Conservation (phyloP, 2,329 filamentous ascomycete genomes). For the Hansfordia pulvinata region DNA sequence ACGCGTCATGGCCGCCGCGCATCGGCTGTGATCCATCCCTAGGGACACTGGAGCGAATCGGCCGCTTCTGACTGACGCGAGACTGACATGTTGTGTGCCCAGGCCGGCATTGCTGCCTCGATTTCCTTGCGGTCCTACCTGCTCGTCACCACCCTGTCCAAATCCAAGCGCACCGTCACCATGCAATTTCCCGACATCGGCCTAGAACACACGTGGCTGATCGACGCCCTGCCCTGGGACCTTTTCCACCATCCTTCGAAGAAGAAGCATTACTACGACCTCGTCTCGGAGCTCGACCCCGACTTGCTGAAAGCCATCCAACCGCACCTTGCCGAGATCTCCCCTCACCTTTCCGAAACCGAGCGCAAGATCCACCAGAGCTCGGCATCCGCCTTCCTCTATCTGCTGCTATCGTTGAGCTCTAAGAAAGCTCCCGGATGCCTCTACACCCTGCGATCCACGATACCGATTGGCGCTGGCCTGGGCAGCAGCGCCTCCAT, state of each 20-base stretch:
- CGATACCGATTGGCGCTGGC: constrained; percentile 83
- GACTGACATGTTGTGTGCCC: constrained; percentile 1
- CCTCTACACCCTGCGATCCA: constrained; percentile 83
- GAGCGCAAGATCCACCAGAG: constrained; percentile 72
- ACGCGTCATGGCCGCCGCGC: no score
- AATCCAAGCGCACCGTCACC: constrained; percentile 77
- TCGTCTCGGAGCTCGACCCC: constrained; percentile 70
- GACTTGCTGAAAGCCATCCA: constrained; percentile 72
- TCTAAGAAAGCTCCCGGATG: constrained; percentile 67
- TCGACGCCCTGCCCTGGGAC: constrained; percentile 80
- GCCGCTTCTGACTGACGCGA: no score
- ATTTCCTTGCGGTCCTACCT: constrained; percentile 94
- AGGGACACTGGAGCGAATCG: no score
- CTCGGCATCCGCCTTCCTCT: constrained; percentile 78
- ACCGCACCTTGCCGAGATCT: constrained; percentile 64
- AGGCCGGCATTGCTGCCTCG: constrained; percentile 86
- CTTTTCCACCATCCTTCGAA: constrained; percentile 67
- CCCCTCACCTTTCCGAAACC: constrained; percentile 49
- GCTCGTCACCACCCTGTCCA: constrained; percentile 85
- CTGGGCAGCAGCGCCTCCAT: constrained; percentile 92
- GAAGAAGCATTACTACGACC: constrained; percentile 91
- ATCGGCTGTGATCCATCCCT: no score
- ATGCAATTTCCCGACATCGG: constrained; percentile 86
- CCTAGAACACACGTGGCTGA: constrained; percentile 84
- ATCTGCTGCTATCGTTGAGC: constrained; percentile 80